Evolutionary conservation across 805 yeast species (phyloP).

Genomic region (Starmerella vitae): DNA sequence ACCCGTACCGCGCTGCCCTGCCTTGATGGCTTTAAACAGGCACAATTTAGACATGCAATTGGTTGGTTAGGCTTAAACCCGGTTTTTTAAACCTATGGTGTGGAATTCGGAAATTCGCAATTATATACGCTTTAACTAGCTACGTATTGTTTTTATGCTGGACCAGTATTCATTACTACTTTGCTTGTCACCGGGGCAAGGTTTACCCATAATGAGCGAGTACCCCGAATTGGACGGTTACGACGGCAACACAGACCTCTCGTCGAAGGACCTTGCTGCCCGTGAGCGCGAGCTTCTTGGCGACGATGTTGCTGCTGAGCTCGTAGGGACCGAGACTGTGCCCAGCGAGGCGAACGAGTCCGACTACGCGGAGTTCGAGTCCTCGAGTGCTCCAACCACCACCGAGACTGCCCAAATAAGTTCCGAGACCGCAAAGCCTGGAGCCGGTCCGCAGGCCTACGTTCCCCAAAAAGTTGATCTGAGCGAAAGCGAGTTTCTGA

Average conservation of each 20-base stretch:
- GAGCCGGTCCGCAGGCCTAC: conserved; percentile 18
- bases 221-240: conserved; percentile 44
- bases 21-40: too few relatives aligned
- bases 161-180: too few relatives aligned
- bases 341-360: conserved; percentile 7
- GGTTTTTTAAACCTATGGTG: too few relatives aligned
- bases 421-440: conserved; percentile 18
- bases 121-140: too few relatives aligned
- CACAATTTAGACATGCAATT: too few relatives aligned
- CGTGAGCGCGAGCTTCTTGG: conserved; percentile 34
- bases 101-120: too few relatives aligned
- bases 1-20: too few relatives aligned
- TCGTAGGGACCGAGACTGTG: conserved; percentile 21
- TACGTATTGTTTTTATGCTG: too few relatives aligned
- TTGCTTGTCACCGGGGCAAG: too few relatives aligned
- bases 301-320: conserved; percentile 29
- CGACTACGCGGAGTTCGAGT: conserved; percentile 3
- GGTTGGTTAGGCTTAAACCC: too few relatives aligned
- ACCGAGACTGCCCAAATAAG: conserved; percentile 10
- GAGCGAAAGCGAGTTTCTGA: conserved; percentile 44
- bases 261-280: conserved; percentile 29
- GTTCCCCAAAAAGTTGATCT: conserved; percentile 23
- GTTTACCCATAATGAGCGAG: conserved; percentile 40
- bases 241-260: conserved; percentile 26
- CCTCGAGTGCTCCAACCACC: conserved; percentile 10